Evolutionary conservation across 2,329 filamentous ascomycete genomes (phyloP), one percentile per base, ranked within the genome.

Genomic region (Pseudocercospora macadamiae): DNA sequence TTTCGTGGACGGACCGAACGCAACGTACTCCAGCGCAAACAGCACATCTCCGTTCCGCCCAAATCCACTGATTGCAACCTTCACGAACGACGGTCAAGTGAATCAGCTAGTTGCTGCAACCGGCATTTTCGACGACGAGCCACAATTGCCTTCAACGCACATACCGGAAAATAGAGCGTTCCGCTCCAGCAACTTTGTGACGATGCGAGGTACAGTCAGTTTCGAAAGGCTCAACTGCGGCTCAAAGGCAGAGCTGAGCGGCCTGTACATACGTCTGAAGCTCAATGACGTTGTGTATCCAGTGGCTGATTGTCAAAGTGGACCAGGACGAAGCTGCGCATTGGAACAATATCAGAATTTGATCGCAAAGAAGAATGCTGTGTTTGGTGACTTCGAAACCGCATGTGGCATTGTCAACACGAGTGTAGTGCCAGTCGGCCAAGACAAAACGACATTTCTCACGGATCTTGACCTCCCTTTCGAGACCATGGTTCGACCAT

Each of bases 1-100:
- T n/a, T n/a, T n/a, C n/a, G n/a, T n/a, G n/a, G n/a, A n/a, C n/a
- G n/a, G n/a, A n/a, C n/a, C n/a, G n/a, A n/a, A n/a, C n/a, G n/a
- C n/a, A n/a, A n/a, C n/a, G n/a, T n/a, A n/a, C n/a, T n/a, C n/a
- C n/a, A n/a, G n/a, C n/a, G n/a, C n/a, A n/a, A n/a, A n/a, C n/a
- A n/a, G n/a, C n/a, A n/a, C 34, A 6, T 12, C 34, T 4, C 18
- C 34, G 34, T 37, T 37, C 12, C 12, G n/a, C 14, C 34, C 34
- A 5, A 37, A 37, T 12, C n/a, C n/a, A 37, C 75, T 89, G 18
- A 77, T 88, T 9, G 81, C 85, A 51, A 79, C 79, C 0, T 89
- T 89, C 69, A 75, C 86, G 34, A 88, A 89, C 60, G 86, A 89
- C 64, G 86, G 86, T 3, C 86, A 89, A 66, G 78, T 89, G 37